Evolutionary conservation across 2,329 filamentous ascomycete species (phyloP), one percentile per base, ranked within the genome.

Genomic region (Calonectria pseudoreteaudii): DNA sequence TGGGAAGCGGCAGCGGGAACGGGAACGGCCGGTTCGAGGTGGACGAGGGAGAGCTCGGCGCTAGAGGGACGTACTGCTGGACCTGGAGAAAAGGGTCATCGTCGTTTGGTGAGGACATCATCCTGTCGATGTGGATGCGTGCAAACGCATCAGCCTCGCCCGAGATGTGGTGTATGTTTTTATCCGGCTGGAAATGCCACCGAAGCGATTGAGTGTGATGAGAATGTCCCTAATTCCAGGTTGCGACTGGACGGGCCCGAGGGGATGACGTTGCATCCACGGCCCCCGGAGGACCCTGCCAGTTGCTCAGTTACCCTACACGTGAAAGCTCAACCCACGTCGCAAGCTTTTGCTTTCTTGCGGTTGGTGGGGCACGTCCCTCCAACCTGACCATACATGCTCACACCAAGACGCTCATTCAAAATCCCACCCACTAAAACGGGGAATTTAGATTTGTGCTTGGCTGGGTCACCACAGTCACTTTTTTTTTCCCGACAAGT

Each of bases 81-180:
- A 93, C 92, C 83, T 94, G 91, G 86, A 93, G 90, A 88, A 94
- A 94, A 56, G 92, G 92, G 82, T 94, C 92, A 86, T 92, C 88
- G 81, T 93, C 91, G 82, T 90, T 91, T 10, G 88, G 91, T 77
- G 91, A 92, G 85, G 91, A 91, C 91, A 93, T 93, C 90, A 92
- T 93, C 83, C 81, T 87, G 83, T 71, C 67, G 75, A 68, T 56
- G 47, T 34, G 26, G 72, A 70, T 58, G 74, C 52, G 66, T 75
- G 50, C 68, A 76, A 76, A 74, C 71, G 77, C 79, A 81, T 81
- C 74, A 74, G 75, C 65, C 38, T 67, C 31, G 60, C 16, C 64
- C 30, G 20, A 31, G 44, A 36, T 44, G 18, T 62, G 30, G 66
- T 23, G 9, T n/a, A 6, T 23, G 44, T n/a, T 47, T 47, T 23